Base-by-base conservation (phyloP, 306 rosid genomes). In the Oemleria cerasiformis region DNA sequence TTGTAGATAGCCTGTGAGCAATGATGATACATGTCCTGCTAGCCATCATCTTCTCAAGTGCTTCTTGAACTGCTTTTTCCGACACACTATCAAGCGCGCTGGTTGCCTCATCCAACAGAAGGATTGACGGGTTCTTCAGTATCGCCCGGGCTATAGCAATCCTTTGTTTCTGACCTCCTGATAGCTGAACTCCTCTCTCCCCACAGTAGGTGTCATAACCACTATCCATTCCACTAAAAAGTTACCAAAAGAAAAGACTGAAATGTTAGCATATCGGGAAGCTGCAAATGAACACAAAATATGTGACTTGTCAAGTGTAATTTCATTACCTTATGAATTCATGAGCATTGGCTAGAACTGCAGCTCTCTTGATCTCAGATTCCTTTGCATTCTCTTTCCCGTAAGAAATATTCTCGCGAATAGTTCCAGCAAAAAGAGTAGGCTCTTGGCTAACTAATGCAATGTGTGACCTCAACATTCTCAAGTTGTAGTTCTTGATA, bases 111-210 rank as follows among this genome's bases (percentile, higher is more conserved):
- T 94, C 97, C 13, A 94, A 81, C 10, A 94, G 88, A 8, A 94
- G 91, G 64, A 94, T 87, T 77, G 96, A 63, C 7, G 96, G 91
- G 53, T 89, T 89, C 90, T 87, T 94, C 63, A 89, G 75, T 61
- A 91, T 82, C 4, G 97, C 97, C 15, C 97, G 82, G 2, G 97
- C 99, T 57, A 87, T 81, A 9, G 96, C 97, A 62, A 94, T 78
- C 76, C 95, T 87, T 63, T 94, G 99, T 65, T 94, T 94, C 78
- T 91, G 99, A 12, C 99, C 96, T 53, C 97, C 96, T 30, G 97
- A 91, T 53, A 93, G 86, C 50, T 94, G 97, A 67, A 80, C 88
- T 53, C 98, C 92, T 86, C 99, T 77, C 77, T 94, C 96, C 42
- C 99, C 96, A 44, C 99, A 91, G 59, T 83, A 65, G 62, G 97